phyloP scores from a whole-genome alignment of 2,329 filamentous ascomycete species.

The Thermomyces lanuginosus region DNA sequence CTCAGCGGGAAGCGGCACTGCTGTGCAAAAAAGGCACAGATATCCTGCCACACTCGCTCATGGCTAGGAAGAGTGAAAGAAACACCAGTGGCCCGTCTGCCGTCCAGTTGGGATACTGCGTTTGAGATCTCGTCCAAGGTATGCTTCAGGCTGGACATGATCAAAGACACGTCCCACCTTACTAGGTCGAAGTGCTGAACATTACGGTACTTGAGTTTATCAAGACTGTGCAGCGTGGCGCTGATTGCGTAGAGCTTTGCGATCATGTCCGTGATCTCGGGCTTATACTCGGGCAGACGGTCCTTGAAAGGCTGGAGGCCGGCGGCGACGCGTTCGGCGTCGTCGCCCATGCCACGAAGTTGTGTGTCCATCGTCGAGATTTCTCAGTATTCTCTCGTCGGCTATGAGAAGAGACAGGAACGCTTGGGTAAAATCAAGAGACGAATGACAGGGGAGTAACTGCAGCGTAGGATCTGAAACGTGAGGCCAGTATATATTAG shows the following conservation, averaged over 20 bases:
- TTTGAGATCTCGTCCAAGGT: constrained; percentile 36
- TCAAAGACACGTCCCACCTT: constrained; percentile 32
- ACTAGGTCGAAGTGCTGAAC: constrained; percentile 25
- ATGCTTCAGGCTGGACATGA: constrained; percentile 33
- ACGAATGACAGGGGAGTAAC: no score
- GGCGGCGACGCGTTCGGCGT: constrained; percentile 37
- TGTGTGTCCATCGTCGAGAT: constrained; percentile 22
- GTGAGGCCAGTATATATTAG: no score
- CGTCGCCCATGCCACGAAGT: constrained; percentile 26
- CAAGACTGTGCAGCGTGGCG: constrained; percentile 32
- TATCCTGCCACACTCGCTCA: constrained; percentile 35
- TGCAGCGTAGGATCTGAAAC: no score
- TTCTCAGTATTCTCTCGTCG: no score
- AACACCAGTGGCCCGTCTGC: constrained; percentile 7
- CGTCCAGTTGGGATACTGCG: constrained; percentile 28
- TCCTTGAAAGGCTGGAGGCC: constrained; percentile 35
- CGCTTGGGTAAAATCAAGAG: no score
- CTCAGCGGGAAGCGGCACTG: constrained; percentile 32
- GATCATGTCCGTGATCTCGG: constrained; percentile 38
- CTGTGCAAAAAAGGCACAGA: constrained; percentile 30
- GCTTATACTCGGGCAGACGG: constrained; percentile 34
- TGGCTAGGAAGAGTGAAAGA: no score
- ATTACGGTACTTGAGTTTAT: constrained; percentile 27
- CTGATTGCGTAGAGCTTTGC: constrained; percentile 40
- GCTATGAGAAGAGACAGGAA: no score